Evolutionary conservation across 768 basidiomycete species (phyloP).

Genomic region (Leccinum incarnatum): DNA sequence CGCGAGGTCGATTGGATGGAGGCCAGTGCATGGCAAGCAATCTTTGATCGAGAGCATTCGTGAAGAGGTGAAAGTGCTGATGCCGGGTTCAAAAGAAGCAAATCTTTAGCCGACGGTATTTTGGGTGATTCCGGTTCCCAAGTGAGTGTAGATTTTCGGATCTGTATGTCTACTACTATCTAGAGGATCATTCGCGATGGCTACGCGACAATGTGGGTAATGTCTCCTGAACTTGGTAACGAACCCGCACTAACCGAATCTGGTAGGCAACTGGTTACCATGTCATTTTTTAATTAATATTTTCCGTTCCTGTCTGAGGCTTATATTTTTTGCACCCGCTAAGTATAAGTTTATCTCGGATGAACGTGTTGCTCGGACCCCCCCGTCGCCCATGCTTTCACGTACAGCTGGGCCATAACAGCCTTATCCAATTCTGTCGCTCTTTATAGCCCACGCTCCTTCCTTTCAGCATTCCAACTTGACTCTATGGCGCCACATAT

Average conservation of each 20-base stretch:
- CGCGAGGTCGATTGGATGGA: constrained; percentile 21
- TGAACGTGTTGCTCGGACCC: background rate
- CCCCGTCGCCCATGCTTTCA: constrained; percentile 5
- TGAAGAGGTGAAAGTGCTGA: constrained; percentile 35
- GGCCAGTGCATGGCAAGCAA: constrained; percentile 30
- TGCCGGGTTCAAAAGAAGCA: background rate
- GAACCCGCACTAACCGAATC: constrained; percentile 7
- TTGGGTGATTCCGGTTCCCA: background rate
- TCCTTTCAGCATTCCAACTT: background rate
- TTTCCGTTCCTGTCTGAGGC: background rate
- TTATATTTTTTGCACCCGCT: background rate
- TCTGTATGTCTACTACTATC: background rate
- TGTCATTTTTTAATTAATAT: constrained; percentile 2
- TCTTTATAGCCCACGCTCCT: constrained; percentile 7
- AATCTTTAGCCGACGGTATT: background rate
- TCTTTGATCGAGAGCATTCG: constrained; percentile 44
- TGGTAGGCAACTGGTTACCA: background rate
- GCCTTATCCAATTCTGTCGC: background rate
- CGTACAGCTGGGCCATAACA: background rate
- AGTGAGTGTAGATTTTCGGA: background rate
- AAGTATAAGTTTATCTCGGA: constrained; percentile 10
- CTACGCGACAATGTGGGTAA: background rate
- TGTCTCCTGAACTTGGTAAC: constrained; percentile 7
- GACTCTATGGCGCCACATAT: constrained; percentile 20
- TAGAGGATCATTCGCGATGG: background rate